Percentiles rank a stretch among this genome's conserved stretches.
These are phyloP conservation scores for Fusarium nelsonii DNA, from an alignment of 2,329 filamentous ascomycete species.

Conservation along the genomic window DNA sequence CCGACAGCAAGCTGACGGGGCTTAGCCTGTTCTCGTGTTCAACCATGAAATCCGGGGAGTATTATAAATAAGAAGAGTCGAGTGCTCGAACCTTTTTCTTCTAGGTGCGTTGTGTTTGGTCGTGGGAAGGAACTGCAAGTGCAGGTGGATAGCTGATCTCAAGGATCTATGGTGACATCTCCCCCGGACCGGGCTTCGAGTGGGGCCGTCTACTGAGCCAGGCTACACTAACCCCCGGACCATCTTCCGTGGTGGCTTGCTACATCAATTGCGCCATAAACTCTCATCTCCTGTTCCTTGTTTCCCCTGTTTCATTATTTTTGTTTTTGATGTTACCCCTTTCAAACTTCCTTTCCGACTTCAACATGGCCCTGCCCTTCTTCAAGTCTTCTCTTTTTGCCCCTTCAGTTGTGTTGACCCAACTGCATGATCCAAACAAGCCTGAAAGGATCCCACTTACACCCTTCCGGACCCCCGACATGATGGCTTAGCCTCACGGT, in stretches of 20 bases:
- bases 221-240: background rate
- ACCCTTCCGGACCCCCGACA: background rate
- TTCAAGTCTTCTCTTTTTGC: too few species aligned
- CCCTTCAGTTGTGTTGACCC: background rate
- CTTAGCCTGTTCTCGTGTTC: background rate
- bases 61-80: conserved; percentile 2
- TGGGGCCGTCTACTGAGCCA: too few species aligned
- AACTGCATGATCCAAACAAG: background rate
- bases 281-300: conserved; percentile 5
- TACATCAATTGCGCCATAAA: background rate
- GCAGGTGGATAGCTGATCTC: background rate
- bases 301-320: background rate
- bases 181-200: background rate
- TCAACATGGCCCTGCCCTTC: background rate
- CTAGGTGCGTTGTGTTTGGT: background rate
- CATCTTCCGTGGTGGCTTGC: conserved; percentile 5
- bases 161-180: background rate
- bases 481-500: conserved; percentile 9
- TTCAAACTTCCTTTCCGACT: background rate
- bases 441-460: conserved; percentile 3
- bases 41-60: background rate
- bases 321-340: background rate
- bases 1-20: conserved; percentile 3
- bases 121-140: background rate
- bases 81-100: background rate